A percentile compares a stretch with the other conserved stretches of the same genome.
These are phyloP conservation scores for Ophiostoma sp. DNA, from an alignment of 2,329 filamentous ascomycete species.

Conservation along the genomic window DNA sequence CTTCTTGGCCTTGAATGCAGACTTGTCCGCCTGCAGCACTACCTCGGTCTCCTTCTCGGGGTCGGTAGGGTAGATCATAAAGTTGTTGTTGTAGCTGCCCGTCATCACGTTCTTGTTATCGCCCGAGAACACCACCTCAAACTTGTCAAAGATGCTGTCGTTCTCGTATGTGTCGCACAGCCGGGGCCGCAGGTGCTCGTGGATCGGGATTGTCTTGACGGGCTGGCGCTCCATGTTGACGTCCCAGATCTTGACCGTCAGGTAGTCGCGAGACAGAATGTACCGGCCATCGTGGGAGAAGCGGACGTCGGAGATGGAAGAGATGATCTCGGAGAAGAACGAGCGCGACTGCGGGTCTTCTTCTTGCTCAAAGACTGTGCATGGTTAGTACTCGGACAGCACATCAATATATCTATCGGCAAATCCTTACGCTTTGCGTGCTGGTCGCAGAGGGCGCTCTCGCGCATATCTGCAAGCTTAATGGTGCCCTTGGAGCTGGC, in stretches of 20 bases:
- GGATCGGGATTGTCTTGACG: constrained; percentile 97
- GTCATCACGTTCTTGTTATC: constrained; percentile 99
- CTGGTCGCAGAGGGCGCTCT: constrained; percentile 91
- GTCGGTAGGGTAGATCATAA: constrained; percentile 99
- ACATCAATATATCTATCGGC: not conserved
- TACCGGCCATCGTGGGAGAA: constrained; percentile 96
- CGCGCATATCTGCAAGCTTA: constrained; percentile 96
- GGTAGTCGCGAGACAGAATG: constrained; percentile 93
- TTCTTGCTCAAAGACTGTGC: constrained; percentile 92
- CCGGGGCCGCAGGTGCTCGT: constrained; percentile 89
- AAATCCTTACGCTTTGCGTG: constrained; percentile 78
- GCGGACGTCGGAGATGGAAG: constrained; percentile 95
- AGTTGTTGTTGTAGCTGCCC: constrained; percentile 99
- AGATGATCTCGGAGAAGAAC: constrained; percentile 99
- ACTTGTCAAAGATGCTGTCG: constrained; percentile 99
- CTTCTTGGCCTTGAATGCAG: constrained; percentile 99
- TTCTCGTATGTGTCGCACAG: constrained; percentile 99
- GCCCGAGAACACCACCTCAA: constrained; percentile 97
- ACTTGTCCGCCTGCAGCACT: constrained; percentile 95
- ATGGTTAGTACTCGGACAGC: constrained; percentile 7
- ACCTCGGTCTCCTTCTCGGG: constrained; percentile 95
- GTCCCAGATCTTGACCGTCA: constrained; percentile 99
- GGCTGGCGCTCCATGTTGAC: constrained; percentile 98
- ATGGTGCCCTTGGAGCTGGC: constrained; percentile 98
- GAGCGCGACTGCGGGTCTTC: constrained; percentile 95